These are phyloP conservation scores for Euphorbia peplus DNA, from an alignment of 345 rosid species.

Conservation along the genomic window DNA sequence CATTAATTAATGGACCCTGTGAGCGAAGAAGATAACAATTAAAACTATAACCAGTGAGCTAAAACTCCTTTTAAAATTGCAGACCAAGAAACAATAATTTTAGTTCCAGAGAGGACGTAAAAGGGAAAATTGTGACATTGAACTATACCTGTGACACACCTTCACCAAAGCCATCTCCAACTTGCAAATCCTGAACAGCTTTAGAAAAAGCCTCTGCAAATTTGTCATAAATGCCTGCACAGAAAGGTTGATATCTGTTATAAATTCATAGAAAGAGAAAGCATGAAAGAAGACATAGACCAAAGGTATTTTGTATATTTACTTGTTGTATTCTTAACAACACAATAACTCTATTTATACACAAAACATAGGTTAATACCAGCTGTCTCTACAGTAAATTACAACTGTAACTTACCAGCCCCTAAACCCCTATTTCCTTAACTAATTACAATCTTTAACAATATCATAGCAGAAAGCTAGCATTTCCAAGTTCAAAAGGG, in stretches of 20 bases:
- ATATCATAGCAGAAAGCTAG: background rate
- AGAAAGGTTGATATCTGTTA: constrained; percentile 3
- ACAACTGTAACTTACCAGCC: no score
- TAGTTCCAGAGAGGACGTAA: background rate
- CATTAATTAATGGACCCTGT: constrained; percentile 97
- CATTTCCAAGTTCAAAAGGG: background rate
- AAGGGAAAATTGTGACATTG: background rate
- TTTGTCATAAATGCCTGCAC: constrained; percentile 86
- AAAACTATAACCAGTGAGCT: constrained; percentile 6
- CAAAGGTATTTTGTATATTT: no score
- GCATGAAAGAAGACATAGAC: no score
- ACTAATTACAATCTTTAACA: no score
- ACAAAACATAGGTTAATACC: no score
- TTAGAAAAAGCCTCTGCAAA: constrained; percentile 80
- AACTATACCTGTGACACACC: constrained; percentile 58
- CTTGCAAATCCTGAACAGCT: constrained; percentile 80
- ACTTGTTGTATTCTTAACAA: no score
- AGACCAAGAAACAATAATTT: background rate
- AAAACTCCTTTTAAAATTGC: constrained; percentile 9
- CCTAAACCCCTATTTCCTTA: no score
- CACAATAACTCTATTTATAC: no score
- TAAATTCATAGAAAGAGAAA: no score
- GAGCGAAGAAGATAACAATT: constrained; percentile 17
- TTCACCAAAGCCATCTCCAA: constrained; percentile 90
- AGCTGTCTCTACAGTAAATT: no score